Conservation (phyloP, 345 rosid genomes). For the Melaleuca quinquenervia region DNA sequence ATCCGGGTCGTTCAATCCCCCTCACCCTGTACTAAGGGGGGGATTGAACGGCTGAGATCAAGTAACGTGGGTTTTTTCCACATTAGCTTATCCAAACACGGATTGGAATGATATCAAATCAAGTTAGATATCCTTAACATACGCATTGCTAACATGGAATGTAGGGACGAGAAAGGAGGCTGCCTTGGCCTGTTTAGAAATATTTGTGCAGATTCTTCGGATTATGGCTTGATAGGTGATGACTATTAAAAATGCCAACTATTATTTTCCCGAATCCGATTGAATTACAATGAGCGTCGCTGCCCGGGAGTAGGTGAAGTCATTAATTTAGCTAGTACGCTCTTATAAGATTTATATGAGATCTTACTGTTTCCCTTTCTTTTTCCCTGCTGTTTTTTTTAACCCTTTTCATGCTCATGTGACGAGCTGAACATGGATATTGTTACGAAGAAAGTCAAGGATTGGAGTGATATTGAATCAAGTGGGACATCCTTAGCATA, state of each 20-base stretch:
- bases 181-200: background rate
- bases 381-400: background rate
- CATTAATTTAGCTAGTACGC: background rate
- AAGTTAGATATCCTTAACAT: background rate
- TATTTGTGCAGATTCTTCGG: background rate
- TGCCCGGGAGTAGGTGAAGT: background rate
- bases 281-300: background rate
- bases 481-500: background rate
- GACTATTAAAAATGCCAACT: background rate
- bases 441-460: background rate
- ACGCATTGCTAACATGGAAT: background rate
- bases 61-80: too few relatives aligned
- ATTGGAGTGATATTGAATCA: background rate
- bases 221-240: accelerated
- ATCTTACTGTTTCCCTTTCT: background rate
- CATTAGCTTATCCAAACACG: too few relatives aligned
- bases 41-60: too few relatives aligned
- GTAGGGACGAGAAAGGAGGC: background rate
- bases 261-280: background rate
- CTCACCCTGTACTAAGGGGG: too few relatives aligned
- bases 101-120: background rate
- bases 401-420: background rate
- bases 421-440: background rate
- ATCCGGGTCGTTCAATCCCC: too few relatives aligned
- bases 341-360: background rate